Base-by-base conservation (phyloP, 805 yeast genomes). In the Candida krabiensis region DNA sequence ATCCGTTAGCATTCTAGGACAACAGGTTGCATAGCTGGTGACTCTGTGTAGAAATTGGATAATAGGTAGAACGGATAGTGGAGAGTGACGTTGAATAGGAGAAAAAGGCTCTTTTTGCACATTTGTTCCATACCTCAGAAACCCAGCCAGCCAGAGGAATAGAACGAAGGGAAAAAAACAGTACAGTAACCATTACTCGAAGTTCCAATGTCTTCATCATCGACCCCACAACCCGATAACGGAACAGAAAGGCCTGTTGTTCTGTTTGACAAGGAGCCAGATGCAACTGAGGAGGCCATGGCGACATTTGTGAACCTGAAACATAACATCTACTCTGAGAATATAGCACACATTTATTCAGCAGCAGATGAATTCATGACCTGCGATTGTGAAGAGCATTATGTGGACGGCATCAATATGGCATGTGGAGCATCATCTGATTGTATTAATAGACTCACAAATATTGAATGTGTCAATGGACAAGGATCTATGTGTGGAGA, bases 381-480 rank as follows among this genome's bases (percentile, higher is more conserved):
- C 12, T 91, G 99, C 70, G 97, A 89, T 56, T 91, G 99, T 69
- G 52, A 42, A 29, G 86, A 73, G 58, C 71, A 69, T 14, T 70
- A 61, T 35, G 68, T 65, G 4, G 52, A 58, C 22, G 75, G 67
- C 1, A 67, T 65, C 38, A 78, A 78, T 49, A 32, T 54, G 11
- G 95, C 97, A 2, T 91, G 99, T 71, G 86, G 80, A 23, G 86
- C 83, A 21, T 80, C 82, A 46, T 83, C 93, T 12, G 89, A 84
- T 59, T 91, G 99, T 73, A 89, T 93, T 53, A 91, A 91, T 63
- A 67, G 98, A 35, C 75, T 89, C 35, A 93, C 98, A 0, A 84
- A 89, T 27, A 89, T 91, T 33, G 99, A 91, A 63, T 91, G 99
- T 74, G 75, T 80, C 2, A 77, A 83, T 55, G 84, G 71, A 14